These are phyloP conservation scores for Globisporangium heterothallicum DNA, from an alignment of 352 stramenopile genomes.

Conservation along the genomic window DNA sequence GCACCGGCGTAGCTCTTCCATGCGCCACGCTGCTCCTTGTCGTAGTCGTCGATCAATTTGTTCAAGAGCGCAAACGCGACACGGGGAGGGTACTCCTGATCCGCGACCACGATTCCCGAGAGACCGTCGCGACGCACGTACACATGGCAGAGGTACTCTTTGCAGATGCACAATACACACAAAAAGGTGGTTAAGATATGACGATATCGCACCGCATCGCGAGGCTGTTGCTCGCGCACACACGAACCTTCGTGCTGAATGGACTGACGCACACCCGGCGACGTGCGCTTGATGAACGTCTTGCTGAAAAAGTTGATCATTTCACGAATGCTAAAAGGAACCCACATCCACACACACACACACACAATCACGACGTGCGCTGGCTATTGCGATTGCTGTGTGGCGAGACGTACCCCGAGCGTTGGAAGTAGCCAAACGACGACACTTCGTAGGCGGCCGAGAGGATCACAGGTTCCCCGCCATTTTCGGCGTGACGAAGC, in stretches of 20 bases:
- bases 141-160: slow-evolving; percentile 97
- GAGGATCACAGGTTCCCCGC: slow-evolving; percentile 61
- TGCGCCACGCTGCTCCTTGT: slow-evolving; percentile 52
- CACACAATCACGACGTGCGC: too few relatives aligned
- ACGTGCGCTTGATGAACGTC: slow-evolving; percentile 97
- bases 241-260: slow-evolving; percentile 93
- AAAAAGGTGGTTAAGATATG: too few relatives aligned
- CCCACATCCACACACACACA: background rate
- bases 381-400: too few relatives aligned
- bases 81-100: slow-evolving; percentile 97
- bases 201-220: too few relatives aligned
- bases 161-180: slow-evolving; percentile 9
- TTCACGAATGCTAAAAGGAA: slow-evolving; percentile 85
- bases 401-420: slow-evolving; percentile 66
- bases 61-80: slow-evolving; percentile 98
- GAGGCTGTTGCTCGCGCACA: too few relatives aligned
- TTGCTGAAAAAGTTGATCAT: slow-evolving; percentile 99
- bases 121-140: slow-evolving; percentile 97
- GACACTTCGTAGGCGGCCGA: slow-evolving; percentile 67
- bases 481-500: slow-evolving; percentile 57
- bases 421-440: slow-evolving; percentile 85
- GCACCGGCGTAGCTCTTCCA: slow-evolving; percentile 58
- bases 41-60: slow-evolving; percentile 96
- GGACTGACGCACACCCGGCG: slow-evolving; percentile 94
- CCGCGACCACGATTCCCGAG: slow-evolving; percentile 93